Percentiles rank a stretch among this genome's conserved stretches.
phyloP scores from a whole-genome alignment of 179 eudicot species.

The Beta macrorhiza region DNA sequence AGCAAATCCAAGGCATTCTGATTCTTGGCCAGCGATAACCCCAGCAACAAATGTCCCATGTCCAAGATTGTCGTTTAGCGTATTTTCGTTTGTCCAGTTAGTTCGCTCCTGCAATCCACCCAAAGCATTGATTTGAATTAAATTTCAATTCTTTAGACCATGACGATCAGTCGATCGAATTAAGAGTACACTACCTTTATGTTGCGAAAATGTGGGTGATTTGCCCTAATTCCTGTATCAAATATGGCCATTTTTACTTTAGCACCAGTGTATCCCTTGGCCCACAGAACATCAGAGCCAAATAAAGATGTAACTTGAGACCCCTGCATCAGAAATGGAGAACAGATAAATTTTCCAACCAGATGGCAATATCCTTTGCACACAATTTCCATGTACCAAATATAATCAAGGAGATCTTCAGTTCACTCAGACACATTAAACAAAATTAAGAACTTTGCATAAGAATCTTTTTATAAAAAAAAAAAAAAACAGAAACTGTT shows the following conservation, averaged over 20 bases:
- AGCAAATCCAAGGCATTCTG: slow-evolving; percentile 95
- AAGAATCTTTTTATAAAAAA: neutral
- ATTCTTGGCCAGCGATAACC: slow-evolving; percentile 86
- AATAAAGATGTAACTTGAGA: slow-evolving; percentile 94
- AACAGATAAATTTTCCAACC: neutral
- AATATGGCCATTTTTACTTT: slow-evolving; percentile 97
- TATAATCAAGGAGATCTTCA: neutral
- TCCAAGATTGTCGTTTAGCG: slow-evolving; percentile 92
- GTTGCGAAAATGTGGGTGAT: slow-evolving; percentile 95
- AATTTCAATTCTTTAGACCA: neutral
- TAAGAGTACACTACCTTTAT: slow-evolving; percentile 60
- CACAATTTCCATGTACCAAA: neutral
- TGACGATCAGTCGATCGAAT: neutral
- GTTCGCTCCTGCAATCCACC: slow-evolving; percentile 75
- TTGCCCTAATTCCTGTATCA: slow-evolving; percentile 91
- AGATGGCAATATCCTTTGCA: neutral
- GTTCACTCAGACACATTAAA: neutral
- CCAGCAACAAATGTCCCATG: slow-evolving; percentile 99
- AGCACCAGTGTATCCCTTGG: slow-evolving; percentile 86
- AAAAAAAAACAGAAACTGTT: neutral
- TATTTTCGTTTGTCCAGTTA: slow-evolving; percentile 96
- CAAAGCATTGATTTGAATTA: slow-evolving; percentile 15
- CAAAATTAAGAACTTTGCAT: neutral
- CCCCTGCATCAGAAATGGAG: slow-evolving; percentile 47
- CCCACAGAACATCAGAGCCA: slow-evolving; percentile 89